Evolutionary conservation across 768 basidiomycete species (phyloP), one percentile per base, ranked within the genome.

Genomic region (Pulveroboletus sp.): DNA sequence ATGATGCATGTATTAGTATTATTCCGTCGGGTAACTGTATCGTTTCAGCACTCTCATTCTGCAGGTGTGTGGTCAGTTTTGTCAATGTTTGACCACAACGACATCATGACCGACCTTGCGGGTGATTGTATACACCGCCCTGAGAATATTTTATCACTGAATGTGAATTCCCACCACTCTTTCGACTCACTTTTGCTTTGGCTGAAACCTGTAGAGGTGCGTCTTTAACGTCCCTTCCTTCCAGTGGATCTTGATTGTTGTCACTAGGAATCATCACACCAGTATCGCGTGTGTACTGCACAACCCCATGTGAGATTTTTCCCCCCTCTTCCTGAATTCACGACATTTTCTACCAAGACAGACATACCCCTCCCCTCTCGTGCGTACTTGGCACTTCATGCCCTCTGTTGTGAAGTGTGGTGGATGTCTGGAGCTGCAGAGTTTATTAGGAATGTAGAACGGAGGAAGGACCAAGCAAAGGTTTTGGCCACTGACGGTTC

Each of bases 371-470:
- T 53, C 13, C 48, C 52, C 6, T 1, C 7, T 13, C 37, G 0
- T 3, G 25, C 24, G 11, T 40, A 23, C n/a, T 27, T 52, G 38
- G 42, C 36, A 0, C 32, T 54, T 20, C 45, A 53, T 17, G 37
- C 49, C 31, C 45, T 51, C 2, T 53, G 49, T 16, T 53, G 52
- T 32, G 44, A 53, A 25, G 27, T 43, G 3, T 40, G 45, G 5
- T 51, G 49, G 49, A 46, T 46, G 44, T 53, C 52, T 14, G 49
- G 49, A 5, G 36, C 37, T 14, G 33, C 33, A 12, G 45, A 43
- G 14, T 40, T 51, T 11, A 21, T 51, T n/a, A 27, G 21, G 24
- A 50, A 44, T 13, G 21, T 53, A 4, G 50, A 51, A 23, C 43
- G 45, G 38, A 40, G 34, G 37, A 31, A 31, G 23, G 45, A 40